These are phyloP conservation scores for Coemansia sp. DNA, from an alignment of 192 early-diverging fungal genomes.

Conservation along the genomic window DNA sequence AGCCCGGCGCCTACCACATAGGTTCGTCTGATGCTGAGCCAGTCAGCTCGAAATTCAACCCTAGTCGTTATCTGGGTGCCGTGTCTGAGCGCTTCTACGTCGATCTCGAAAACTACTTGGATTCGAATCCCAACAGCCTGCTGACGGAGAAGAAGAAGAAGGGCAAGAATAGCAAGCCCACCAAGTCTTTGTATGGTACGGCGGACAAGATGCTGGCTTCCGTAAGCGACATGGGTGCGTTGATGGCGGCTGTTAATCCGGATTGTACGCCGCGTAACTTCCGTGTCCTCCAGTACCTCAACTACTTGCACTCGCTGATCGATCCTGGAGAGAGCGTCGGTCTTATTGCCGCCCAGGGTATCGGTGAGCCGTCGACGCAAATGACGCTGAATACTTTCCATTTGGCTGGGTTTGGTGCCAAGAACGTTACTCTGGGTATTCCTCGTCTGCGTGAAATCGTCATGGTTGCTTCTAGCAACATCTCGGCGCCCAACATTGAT, in stretches of 20 bases:
- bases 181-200: conserved; percentile 51
- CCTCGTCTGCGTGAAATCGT: conserved; percentile 99
- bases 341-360: conserved; percentile 92
- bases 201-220: conserved; percentile 71
- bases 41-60: conserved; percentile 77
- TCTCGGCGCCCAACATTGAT: conserved; percentile 94
- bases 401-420: conserved; percentile 94
- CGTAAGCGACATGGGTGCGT: conserved; percentile 59
- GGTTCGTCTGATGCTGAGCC: conserved; percentile 59
- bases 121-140: conserved; percentile 40
- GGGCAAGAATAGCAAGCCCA: conserved; percentile 3
- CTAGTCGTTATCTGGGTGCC: conserved; percentile 82
- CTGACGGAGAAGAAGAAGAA: conserved; percentile 22
- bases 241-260: conserved; percentile 59
- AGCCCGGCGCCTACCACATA: conserved; percentile 54
- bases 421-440: conserved; percentile 99
- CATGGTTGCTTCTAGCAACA: conserved; percentile 92
- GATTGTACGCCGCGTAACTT: conserved; percentile 78
- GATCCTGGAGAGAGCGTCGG: conserved; percentile 99
- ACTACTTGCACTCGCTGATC: conserved; percentile 92
- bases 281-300: conserved; percentile 90
- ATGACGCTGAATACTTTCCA: conserved; percentile 99
- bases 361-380: conserved; percentile 99
- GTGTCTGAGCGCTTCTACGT: conserved; percentile 87
- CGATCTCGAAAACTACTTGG: conserved; percentile 62